Conservation (phyloP, 2,329 filamentous ascomycete genomes). For the Zymoseptoria passerinii region DNA sequence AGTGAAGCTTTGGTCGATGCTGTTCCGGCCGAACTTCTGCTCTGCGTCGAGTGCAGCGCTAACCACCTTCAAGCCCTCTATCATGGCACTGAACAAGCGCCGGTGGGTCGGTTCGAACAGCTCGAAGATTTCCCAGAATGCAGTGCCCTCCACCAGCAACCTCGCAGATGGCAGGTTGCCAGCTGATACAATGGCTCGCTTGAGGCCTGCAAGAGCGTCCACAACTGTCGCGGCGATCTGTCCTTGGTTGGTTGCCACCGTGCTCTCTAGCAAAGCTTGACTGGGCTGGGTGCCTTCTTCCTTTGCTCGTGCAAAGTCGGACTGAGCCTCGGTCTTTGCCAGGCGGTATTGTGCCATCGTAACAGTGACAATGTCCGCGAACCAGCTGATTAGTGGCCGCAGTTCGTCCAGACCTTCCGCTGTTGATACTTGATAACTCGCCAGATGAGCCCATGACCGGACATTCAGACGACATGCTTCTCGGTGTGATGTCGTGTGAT, state of each 20-base stretch:
- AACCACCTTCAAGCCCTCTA: constrained; percentile 43
- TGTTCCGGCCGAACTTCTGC: constrained; percentile 12
- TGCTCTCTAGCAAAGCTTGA: constrained; percentile 41
- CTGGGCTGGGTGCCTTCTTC: constrained; percentile 33
- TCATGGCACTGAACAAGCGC: constrained; percentile 39
- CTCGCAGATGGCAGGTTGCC: constrained; percentile 12
- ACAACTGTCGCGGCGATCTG: constrained; percentile 48
- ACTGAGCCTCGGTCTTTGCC: constrained; percentile 51
- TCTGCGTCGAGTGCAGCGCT: constrained; percentile 31
- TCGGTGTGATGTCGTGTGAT: constrained; percentile 49
- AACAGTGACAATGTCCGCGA: constrained; percentile 44
- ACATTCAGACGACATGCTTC: constrained; percentile 53
- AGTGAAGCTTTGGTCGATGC: constrained; percentile 30
- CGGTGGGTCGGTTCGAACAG: constrained; percentile 41
- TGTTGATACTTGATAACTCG: constrained; percentile 49
- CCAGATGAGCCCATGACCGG: constrained; percentile 49
- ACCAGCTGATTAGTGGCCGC: constrained; percentile 47
- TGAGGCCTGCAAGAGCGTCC: constrained; percentile 45
- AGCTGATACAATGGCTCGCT: constrained; percentile 39
- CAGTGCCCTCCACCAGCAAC: constrained; percentile 34
- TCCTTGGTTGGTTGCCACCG: constrained; percentile 49
- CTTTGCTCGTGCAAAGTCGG: constrained; percentile 37
- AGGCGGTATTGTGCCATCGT: constrained; percentile 48
- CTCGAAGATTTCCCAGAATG: constrained; percentile 38
- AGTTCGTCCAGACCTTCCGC: constrained; percentile 40